Base-by-base conservation (phyloP, 1,139 yeast genomes). In the Protomyces gravidus region DNA sequence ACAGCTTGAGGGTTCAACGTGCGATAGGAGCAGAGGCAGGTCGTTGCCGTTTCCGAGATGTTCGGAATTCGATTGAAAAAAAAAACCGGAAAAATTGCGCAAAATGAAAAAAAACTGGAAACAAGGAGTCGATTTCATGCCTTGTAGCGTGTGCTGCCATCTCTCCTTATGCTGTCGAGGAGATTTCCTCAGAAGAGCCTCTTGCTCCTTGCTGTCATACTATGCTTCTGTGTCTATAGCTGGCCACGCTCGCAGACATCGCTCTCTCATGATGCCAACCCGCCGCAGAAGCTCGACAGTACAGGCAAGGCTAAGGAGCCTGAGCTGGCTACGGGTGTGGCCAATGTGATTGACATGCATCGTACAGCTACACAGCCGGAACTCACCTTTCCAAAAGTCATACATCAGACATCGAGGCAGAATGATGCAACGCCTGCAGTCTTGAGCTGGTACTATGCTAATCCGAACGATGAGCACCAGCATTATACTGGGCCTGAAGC, bases 391-490 rank as follows among this genome's bases (percentile, higher is more conserved):
- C 58, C 58, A 2, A 45, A 32, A 5, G 19, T 45, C 39, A 32
- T 53, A 6, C 47, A 53, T 21, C 58, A 53, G 39, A 53, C 58
- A 2, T 42, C 58, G 19, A 26, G 21, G 46, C 36, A 19, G 17
- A 23, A 46, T 17, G n/a, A 21, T 6, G 33, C 36, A 4, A 53
- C 21, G 25, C 58, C 58, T 6, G 58, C 58, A 17, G 36, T 36
- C 3, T n/a, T 46, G 27, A 45, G 51, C 27, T 53, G 58, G 58
- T 45, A 45, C 26, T 53, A 53, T 27, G 58, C 58, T 28, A 53
- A 53, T 25, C 45, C 45, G 13, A 46, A 45, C 15, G 51, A 45
- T 19, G 58, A 53, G n/a, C 58, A 53, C 27, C 26, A 15, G 30
- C 23, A 25, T 15, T 53, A 45, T 32, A 26, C 45, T 13, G 51